A percentile compares a stretch with the other conserved stretches of the same genome.
Evolutionary conservation across 352 stramenopile genomes (phyloP).

Genomic region (Globisporangium splendens): DNA sequence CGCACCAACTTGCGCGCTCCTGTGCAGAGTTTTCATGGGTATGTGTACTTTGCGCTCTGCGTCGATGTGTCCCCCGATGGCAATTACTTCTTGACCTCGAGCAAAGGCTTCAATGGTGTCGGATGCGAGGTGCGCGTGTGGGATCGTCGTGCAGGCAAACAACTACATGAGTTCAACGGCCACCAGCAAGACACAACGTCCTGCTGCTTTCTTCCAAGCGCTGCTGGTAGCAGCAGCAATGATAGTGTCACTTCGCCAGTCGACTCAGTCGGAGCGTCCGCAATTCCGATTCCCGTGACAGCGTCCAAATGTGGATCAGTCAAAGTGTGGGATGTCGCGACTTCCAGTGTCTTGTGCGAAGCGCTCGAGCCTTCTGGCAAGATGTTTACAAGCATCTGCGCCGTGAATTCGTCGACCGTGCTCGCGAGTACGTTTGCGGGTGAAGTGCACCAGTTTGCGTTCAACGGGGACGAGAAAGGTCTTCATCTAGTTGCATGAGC

Average conservation of each 20-base stretch:
- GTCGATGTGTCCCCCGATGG: constrained; percentile 50
- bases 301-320: constrained; percentile 80
- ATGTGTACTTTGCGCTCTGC: constrained; percentile 78
- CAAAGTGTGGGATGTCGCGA: constrained; percentile 59
- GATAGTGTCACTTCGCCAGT: not conserved
- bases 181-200: constrained; percentile 75
- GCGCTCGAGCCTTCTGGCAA: constrained; percentile 32
- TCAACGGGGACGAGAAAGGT: constrained; percentile 17
- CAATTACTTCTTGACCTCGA: constrained; percentile 73
- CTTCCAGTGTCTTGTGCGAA: constrained; percentile 31
- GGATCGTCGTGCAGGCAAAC: constrained; percentile 65
- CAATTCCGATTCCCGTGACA: constrained; percentile 38
- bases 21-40: constrained; percentile 54
- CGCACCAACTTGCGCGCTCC: constrained; percentile 44
- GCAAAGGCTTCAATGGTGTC: constrained; percentile 84
- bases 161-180: constrained; percentile 51
- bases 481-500: constrained; percentile 7
- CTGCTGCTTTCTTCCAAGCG: constrained; percentile 57
- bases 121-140: constrained; percentile 74
- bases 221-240: constrained; percentile 2
- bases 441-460: constrained; percentile 37
- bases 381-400: constrained; percentile 70
- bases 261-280: no score
- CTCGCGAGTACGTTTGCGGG: constrained; percentile 61
- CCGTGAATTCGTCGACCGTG: constrained; percentile 24